Evolutionary conservation across 2,329 filamentous ascomycete genomes (phyloP).

Genomic region (Fusarium fujikuroi): DNA sequence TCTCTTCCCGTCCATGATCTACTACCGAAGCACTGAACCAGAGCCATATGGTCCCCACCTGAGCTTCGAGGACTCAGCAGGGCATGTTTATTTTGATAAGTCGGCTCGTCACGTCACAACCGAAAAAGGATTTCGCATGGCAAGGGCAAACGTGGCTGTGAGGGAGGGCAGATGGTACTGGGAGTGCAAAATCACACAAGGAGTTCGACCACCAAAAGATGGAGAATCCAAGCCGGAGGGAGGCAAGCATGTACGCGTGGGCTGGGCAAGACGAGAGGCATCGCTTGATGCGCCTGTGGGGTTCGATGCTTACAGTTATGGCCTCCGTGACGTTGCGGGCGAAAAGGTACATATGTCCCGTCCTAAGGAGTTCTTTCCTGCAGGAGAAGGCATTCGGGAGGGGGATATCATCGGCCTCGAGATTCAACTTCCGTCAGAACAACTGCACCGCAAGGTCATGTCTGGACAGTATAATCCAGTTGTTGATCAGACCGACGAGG

Average conservation of each 20-base stretch:
- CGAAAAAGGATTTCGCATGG: conserved; percentile 92
- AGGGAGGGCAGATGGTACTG: conserved; percentile 93
- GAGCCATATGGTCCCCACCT: conserved; percentile 85
- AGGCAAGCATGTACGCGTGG: conserved; percentile 79
- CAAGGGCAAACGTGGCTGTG: conserved; percentile 88
- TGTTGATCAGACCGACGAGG: conserved; percentile 74
- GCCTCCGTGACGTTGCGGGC: conserved; percentile 86
- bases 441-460: conserved; percentile 88
- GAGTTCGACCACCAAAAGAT: conserved; percentile 62
- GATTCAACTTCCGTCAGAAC: conserved; percentile 87
- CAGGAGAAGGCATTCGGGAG: conserved; percentile 81
- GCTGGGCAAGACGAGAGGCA: conserved; percentile 85
- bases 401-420: conserved; percentile 95
- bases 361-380: conserved; percentile 87
- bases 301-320: conserved; percentile 94
- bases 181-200: conserved; percentile 89
- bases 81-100: conserved; percentile 84
- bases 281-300: conserved; percentile 85
- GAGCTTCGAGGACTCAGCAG: conserved; percentile 91
- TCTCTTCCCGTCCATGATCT: conserved; percentile 84
- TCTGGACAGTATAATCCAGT: conserved; percentile 88
- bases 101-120: conserved; percentile 83
- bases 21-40: conserved; percentile 89
- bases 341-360: conserved; percentile 95
- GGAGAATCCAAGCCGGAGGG: conserved; percentile 58